phyloP scores from a whole-genome alignment of 441 rosid species.

The Brassica balearica region DNA sequence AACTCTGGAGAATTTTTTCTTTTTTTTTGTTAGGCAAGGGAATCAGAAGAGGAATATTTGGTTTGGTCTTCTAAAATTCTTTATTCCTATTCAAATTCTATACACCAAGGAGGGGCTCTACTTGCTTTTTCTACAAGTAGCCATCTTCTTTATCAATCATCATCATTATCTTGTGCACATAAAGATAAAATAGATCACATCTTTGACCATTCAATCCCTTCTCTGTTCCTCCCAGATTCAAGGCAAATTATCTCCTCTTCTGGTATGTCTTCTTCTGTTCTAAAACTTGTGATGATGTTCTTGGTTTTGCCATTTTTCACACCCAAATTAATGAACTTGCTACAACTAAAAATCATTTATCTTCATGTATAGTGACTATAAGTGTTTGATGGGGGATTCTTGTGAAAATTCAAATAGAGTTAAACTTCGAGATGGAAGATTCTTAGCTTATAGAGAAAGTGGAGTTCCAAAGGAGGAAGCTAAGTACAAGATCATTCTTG shows the following conservation, averaged over 20 bases:
- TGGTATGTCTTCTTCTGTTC: conserved; percentile 12
- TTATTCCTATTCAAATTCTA: conserved; percentile 15
- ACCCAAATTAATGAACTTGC: not conserved
- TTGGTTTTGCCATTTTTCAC: conserved; percentile 20
- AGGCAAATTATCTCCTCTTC: conserved; percentile 13
- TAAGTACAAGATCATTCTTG: conserved; percentile 64
- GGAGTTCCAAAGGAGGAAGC: conserved; percentile 71
- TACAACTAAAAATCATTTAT: not conserved
- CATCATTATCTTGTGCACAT: conserved; percentile 19
- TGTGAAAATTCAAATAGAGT: conserved; percentile 52
- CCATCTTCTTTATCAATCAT: conserved; percentile 17
- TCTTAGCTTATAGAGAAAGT: conserved; percentile 68
- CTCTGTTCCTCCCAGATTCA: conserved; percentile 11
- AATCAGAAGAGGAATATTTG: conserved; percentile 33
- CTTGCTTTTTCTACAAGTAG: conserved; percentile 15
- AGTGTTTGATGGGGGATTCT: conserved; percentile 39
- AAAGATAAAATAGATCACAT: not conserved
- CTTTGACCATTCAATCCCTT: conserved; percentile 30
- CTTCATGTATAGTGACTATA: conserved; percentile 14
- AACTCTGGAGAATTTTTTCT: conserved; percentile 2
- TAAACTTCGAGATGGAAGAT: conserved; percentile 79
- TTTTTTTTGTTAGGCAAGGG: not conserved
- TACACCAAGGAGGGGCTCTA: not conserved
- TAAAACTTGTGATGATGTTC: conserved; percentile 12
- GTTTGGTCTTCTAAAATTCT: conserved; percentile 22